Percentiles rank a stretch among this genome's conserved stretches.
Conservation (phyloP, 2,329 filamentous ascomycete species). For the Scedosporium minutisporum region DNA sequence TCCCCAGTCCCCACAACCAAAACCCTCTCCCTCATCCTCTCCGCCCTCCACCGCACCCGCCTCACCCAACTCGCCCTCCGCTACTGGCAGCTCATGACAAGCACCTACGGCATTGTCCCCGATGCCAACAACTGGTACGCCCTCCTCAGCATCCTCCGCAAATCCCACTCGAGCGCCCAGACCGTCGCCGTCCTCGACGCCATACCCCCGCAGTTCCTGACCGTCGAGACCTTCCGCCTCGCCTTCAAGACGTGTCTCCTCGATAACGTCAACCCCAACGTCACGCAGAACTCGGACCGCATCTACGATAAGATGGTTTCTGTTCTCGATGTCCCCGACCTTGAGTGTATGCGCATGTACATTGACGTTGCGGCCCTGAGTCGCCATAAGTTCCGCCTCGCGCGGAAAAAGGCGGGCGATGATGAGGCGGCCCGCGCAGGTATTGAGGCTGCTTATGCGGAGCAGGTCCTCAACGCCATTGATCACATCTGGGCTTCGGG, state of each 20-base stretch:
- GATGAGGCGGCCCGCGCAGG: constrained; percentile 15
- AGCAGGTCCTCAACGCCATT: constrained; percentile 41
- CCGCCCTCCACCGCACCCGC: constrained; percentile 50
- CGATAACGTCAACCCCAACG: constrained; percentile 67
- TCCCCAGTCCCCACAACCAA: constrained; percentile 41
- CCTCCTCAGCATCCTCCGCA: constrained; percentile 58
- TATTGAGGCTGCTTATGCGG: constrained; percentile 25
- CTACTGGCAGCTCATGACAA: constrained; percentile 71
- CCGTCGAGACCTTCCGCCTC: constrained; percentile 52
- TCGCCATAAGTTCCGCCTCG: constrained; percentile 4
- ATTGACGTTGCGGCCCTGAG: constrained; percentile 30
- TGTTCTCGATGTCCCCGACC: constrained; percentile 31
- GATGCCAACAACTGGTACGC: constrained; percentile 62
- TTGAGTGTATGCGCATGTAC: constrained; percentile 42
- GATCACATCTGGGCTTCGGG: constrained; percentile 41
- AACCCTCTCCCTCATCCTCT: constrained; percentile 59
- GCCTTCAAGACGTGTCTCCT: constrained; percentile 65
- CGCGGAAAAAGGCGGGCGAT: constrained; percentile 8
- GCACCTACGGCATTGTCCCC: constrained; percentile 52
- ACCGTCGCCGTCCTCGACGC: constrained; percentile 48
- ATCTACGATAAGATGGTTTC: constrained; percentile 54
- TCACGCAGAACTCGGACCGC: constrained; percentile 52
- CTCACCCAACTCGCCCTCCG: constrained; percentile 52
- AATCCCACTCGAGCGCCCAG: constrained; percentile 54
- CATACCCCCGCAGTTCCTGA: constrained; percentile 37